These are phyloP conservation scores for Chalciporus sp. DNA, from an alignment of 1,284 basidiomycete genomes.

Conservation along the genomic window DNA sequence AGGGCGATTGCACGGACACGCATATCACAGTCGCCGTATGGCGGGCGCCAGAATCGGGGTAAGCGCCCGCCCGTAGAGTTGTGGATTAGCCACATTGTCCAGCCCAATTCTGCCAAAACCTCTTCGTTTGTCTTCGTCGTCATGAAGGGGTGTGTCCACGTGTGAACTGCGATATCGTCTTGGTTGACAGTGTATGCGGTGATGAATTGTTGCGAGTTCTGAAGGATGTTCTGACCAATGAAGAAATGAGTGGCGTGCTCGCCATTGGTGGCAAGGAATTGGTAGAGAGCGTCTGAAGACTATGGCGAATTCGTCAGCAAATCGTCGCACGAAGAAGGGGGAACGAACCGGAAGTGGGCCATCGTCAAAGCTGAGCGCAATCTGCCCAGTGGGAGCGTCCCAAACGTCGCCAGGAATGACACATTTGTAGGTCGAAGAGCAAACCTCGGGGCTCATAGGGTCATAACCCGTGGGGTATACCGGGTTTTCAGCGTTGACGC, in stretches of 20 bases:
- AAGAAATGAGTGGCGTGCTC: conserved; percentile 78
- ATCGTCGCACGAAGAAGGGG: conserved; percentile 36
- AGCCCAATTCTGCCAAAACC: conserved; percentile 80
- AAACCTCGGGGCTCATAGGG: conserved; percentile 55
- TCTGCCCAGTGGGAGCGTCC: conserved; percentile 65
- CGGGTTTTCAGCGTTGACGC: conserved; percentile 46
- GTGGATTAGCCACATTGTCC: conserved; percentile 81
- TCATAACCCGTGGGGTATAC: conserved; percentile 57
- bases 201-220: conserved; percentile 56
- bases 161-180: conserved; percentile 77
- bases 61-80: conserved; percentile 77
- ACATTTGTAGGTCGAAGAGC: conserved; percentile 72
- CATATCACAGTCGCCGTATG: conserved; percentile 77
- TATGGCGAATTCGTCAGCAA: conserved; percentile 22
- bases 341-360: conserved; percentile 64
- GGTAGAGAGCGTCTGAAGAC: conserved; percentile 42
- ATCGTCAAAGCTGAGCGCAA: conserved; percentile 77
- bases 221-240: conserved; percentile 75
- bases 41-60: conserved; percentile 76
- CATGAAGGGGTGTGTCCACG: conserved; percentile 82
- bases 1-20: conserved; percentile 74
- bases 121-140: conserved; percentile 73
- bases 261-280: conserved; percentile 63
- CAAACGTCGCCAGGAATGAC: conserved; percentile 60
- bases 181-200: conserved; percentile 51